Percentiles rank a stretch among this genome's conserved stretches.
Evolutionary conservation across 1,284 basidiomycete genomes (phyloP).

Genomic region (Heliocybe sulcata): DNA sequence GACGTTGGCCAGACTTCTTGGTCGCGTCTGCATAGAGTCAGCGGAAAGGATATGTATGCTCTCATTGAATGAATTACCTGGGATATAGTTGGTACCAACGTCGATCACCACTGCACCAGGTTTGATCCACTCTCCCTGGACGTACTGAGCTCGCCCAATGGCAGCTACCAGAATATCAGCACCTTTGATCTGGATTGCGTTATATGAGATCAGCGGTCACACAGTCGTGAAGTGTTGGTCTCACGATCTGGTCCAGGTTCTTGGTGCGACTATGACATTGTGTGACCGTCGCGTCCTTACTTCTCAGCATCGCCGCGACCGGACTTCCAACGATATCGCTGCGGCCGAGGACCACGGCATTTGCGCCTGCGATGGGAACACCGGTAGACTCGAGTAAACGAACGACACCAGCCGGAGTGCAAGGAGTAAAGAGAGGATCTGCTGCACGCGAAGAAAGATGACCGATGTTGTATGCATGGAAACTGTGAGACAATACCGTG

Average conservation of each 20-base stretch:
- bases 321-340: conserved; percentile 98
- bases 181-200: conserved; percentile 51
- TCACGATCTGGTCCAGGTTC: conserved; percentile 72
- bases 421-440: conserved; percentile 88
- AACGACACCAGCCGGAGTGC: conserved; percentile 93
- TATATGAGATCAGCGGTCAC: background rate
- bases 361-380: conserved; percentile 67
- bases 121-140: conserved; percentile 95
- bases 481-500: conserved; percentile 37
- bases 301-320: conserved; percentile 85
- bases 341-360: conserved; percentile 91
- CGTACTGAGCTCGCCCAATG: conserved; percentile 87
- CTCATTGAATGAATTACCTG: conserved; percentile 41
- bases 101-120: conserved; percentile 91
- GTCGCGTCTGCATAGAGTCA: conserved; percentile 50
- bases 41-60: background rate
- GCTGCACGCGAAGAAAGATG: conserved; percentile 89
- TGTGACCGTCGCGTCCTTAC: conserved; percentile 92
- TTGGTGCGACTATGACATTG: conserved; percentile 93
- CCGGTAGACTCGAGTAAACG: conserved; percentile 84
- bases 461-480: conserved; percentile 99
- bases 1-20: conserved; percentile 93
- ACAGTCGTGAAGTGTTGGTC: conserved; percentile 18
- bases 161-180: conserved; percentile 95
- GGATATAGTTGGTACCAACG: conserved; percentile 96